Base-by-base conservation (phyloP, 352 stramenopile species). In the Phytophthora megakarya region DNA sequence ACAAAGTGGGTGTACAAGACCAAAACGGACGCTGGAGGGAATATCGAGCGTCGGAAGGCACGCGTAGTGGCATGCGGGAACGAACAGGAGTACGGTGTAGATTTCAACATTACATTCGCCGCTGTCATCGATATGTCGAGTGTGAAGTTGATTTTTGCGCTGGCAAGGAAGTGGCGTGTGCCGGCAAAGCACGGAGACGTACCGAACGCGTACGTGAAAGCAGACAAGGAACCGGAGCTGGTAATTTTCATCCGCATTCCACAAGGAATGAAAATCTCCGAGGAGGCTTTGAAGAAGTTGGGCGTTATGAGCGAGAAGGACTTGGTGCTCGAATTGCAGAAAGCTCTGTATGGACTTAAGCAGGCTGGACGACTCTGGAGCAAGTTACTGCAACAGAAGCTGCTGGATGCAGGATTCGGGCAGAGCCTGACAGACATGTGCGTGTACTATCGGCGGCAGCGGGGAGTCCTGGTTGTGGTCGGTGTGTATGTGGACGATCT, bases 141-240 rank as follows among this genome's bases (percentile, higher is more conserved):
- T 25, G 39, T 25, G 1, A 45, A 45, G 39, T 2, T 28, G 5
- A 45, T 45, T 4, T 8, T 23, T 5, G 39, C n/a, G 5, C 10
- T 25, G 18, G 39, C 39, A 4, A n/a, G 11, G 15, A 9, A 66
- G 11, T 76, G 49, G 47, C 0, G 33, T 0, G 67, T 75, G 0
- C 66, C 57, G 3, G 62, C 65, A 0, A 56, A 49, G 10, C 73
- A 78, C 22, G 60, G 68, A 9, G 73, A 76, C 12, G 42, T 75
- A 0, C 61, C 70, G 5, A 71, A 74, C 21, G 73, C 70, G 4
- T 81, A 81, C 30, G 44, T 76, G 3, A 70, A 75, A 39, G 70
- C 62, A 1, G 42, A 53, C 0, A 59, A 61, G 15, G 66, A 78
- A 23, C 16, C 47, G 1, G 26, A 56, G 1, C 8, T 70, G n/a